Evolutionary conservation across 2,329 filamentous ascomycete genomes (phyloP).

Genomic region (Mycosphaerella sp.): DNA sequence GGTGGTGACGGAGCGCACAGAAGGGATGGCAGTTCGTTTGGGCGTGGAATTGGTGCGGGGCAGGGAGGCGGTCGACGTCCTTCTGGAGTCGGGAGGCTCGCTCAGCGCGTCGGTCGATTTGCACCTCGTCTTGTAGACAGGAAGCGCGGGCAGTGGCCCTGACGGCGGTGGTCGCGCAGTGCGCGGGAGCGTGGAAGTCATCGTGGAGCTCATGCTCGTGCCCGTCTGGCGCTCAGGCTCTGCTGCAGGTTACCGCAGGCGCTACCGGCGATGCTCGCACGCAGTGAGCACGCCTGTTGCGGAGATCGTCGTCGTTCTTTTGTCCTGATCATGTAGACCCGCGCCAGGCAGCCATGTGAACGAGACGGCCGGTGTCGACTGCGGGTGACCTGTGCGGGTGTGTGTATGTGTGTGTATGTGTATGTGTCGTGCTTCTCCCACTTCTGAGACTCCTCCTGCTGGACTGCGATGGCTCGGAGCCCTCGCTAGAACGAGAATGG

Average conservation of each 20-base stretch:
- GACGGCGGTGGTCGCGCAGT: constrained; percentile 60
- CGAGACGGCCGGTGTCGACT: not conserved
- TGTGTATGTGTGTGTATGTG: too few relatives aligned
- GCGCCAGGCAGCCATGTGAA: not conserved
- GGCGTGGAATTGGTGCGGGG: constrained; percentile 29
- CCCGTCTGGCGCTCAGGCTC: not conserved
- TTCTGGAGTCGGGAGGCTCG: constrained; percentile 14
- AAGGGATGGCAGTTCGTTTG: constrained; percentile 28
- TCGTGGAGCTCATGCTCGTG: constrained; percentile 8
- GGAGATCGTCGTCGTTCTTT: not conserved
- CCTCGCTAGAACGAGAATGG: not conserved
- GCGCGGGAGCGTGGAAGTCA: constrained; percentile 46
- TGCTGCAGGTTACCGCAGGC: not conserved
- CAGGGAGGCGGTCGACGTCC: constrained; percentile 28
- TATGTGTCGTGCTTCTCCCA: not conserved
- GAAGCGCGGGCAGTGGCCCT: constrained; percentile 66
- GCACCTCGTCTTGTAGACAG: constrained; percentile 60
- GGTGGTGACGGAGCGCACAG: constrained; percentile 37
- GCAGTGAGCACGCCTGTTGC: not conserved
- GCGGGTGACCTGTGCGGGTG: not conserved
- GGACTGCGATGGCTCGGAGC: not conserved
- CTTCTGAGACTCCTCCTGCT: not conserved
- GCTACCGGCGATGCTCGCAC: not conserved
- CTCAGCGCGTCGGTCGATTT: constrained; percentile 53
- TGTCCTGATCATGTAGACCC: not conserved